Evolutionary conservation across 2,329 filamentous ascomycete species (phyloP).

Genomic region (Hymenoscyphus repandus): DNA sequence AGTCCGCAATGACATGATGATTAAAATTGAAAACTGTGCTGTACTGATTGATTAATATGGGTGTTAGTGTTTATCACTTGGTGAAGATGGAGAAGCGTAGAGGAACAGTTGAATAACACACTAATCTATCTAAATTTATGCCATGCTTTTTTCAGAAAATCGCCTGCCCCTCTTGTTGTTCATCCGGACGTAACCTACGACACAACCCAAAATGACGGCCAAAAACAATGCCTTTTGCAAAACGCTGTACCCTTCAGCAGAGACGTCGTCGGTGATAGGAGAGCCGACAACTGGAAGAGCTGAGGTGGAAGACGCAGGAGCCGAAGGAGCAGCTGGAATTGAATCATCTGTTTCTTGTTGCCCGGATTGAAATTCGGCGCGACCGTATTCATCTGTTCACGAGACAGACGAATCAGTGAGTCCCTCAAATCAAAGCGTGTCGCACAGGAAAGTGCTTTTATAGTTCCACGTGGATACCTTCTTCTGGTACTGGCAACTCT

Average conservation of each 20-base stretch:
- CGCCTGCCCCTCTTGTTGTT: slow-evolving; percentile 32
- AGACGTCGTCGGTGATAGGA: slow-evolving; percentile 20
- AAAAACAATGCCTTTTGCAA: slow-evolving; percentile 48
- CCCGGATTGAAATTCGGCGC: slow-evolving; percentile 29
- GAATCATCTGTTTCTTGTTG: slow-evolving; percentile 23
- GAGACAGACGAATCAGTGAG: slow-evolving; percentile 29
- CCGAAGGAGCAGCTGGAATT: slow-evolving; percentile 9
- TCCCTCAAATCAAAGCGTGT: slow-evolving; percentile 17
- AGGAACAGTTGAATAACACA: too few relatives aligned
- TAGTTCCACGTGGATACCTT: slow-evolving; percentile 92
- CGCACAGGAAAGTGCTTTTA: slow-evolving; percentile 43
- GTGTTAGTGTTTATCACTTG: too few relatives aligned
- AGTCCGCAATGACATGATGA: too few relatives aligned
- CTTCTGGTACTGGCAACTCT: slow-evolving; percentile 74
- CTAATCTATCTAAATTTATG: slow-evolving; percentile 18
- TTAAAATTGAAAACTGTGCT: too few relatives aligned
- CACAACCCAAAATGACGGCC: slow-evolving; percentile 41
- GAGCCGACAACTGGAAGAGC: slow-evolving; percentile 17
- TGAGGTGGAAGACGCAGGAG: slow-evolving; percentile 11
- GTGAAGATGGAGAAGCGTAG: too few relatives aligned
- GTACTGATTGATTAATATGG: too few relatives aligned
- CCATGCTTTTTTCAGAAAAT: slow-evolving; percentile 27
- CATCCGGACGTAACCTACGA: slow-evolving; percentile 42
- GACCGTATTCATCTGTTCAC: slow-evolving; percentile 27
- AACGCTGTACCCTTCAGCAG: slow-evolving; percentile 36